Evolutionary conservation across 768 basidiomycete genomes (phyloP).

Genomic region (Neoboletus subvelutipes): DNA sequence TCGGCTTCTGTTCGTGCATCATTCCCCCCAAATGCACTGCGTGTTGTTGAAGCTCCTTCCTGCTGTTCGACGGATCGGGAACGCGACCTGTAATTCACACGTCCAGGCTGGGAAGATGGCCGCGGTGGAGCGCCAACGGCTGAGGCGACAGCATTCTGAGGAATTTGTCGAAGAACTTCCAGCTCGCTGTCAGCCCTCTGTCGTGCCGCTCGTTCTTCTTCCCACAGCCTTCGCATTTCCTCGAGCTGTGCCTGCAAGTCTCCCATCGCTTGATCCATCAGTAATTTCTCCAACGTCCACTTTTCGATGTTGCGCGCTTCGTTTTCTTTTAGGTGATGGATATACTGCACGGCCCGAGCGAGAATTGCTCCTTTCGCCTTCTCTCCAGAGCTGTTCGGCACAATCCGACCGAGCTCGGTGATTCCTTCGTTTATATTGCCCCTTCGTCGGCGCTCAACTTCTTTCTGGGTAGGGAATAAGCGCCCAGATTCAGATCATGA

Average conservation of each 20-base stretch:
- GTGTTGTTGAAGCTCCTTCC: constrained; percentile 14
- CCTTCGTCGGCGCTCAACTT: constrained; percentile 91
- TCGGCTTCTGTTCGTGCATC: constrained; percentile 25
- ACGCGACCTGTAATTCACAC: constrained; percentile 16
- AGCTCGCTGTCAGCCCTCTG: constrained; percentile 66
- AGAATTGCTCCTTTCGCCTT: constrained; percentile 91
- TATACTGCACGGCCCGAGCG: constrained; percentile 84
- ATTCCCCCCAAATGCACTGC: constrained; percentile 12
- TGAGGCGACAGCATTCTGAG: constrained; percentile 13
- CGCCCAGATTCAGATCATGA: neutral
- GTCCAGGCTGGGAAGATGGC: constrained; percentile 18
- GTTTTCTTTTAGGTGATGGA: constrained; percentile 87
- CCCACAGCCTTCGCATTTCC: constrained; percentile 78
- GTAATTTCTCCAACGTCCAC: constrained; percentile 89
- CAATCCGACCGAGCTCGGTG: constrained; percentile 83
- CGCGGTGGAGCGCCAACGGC: constrained; percentile 9
- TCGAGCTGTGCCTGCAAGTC: constrained; percentile 82
- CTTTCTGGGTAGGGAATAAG: constrained; percentile 66
- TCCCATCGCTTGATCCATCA: constrained; percentile 92
- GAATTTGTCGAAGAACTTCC: constrained; percentile 47
- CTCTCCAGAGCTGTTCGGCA: constrained; percentile 85
- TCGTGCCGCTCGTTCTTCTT: constrained; percentile 65
- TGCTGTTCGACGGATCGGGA: constrained; percentile 32
- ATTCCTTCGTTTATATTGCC: constrained; percentile 98
- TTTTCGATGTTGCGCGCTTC: constrained; percentile 90